Percentiles rank a stretch among this genome's conserved stretches.
phyloP scores from a whole-genome alignment of 2,329 filamentous ascomycete genomes.

The Tolypocladium pustulatum region DNA sequence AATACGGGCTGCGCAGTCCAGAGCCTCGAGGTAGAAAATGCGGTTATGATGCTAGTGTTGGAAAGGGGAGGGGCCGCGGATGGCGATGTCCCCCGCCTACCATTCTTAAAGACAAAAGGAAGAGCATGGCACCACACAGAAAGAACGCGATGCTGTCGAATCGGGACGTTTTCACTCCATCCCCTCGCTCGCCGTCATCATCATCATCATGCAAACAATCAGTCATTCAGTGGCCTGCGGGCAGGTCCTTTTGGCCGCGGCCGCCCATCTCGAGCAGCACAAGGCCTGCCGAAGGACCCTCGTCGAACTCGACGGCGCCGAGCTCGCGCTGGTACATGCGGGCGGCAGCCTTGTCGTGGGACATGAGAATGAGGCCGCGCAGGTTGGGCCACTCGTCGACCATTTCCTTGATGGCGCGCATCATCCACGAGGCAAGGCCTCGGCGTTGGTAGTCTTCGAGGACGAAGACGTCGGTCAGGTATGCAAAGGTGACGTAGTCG shows the following conservation, averaged over 20 bases:
- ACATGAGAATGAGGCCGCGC: conserved; percentile 47
- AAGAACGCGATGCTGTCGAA: neutral
- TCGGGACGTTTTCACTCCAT: neutral
- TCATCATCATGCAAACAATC: neutral
- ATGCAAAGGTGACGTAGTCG: conserved; percentile 58
- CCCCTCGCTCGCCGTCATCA: neutral
- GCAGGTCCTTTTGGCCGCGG: conserved; percentile 21
- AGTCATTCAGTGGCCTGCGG: conserved; percentile 6
- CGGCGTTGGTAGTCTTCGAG: conserved; percentile 46
- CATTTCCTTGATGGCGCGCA: conserved; percentile 48
- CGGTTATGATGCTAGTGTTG: neutral
- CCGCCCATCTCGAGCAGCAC: conserved; percentile 31
- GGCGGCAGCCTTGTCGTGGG: conserved; percentile 27
- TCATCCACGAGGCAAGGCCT: conserved; percentile 56
- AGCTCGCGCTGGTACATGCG: conserved; percentile 37
- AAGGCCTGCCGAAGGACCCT: conserved; percentile 28
- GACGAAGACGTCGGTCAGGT: conserved; percentile 58
- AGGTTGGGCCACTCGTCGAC: conserved; percentile 47
- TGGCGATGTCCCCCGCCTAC: neutral
- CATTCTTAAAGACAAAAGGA: neutral
- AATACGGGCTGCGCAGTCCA: conserved; percentile 34
- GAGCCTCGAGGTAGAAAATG: conserved; percentile 6
- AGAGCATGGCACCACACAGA: neutral
- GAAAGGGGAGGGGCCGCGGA: neutral
- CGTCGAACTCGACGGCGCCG: conserved; percentile 31